A percentile compares a stretch with the other conserved stretches of the same genome.
Conservation (phyloP, 2,329 filamentous ascomycete genomes). For the Pseudogymnoascus sp. region DNA sequence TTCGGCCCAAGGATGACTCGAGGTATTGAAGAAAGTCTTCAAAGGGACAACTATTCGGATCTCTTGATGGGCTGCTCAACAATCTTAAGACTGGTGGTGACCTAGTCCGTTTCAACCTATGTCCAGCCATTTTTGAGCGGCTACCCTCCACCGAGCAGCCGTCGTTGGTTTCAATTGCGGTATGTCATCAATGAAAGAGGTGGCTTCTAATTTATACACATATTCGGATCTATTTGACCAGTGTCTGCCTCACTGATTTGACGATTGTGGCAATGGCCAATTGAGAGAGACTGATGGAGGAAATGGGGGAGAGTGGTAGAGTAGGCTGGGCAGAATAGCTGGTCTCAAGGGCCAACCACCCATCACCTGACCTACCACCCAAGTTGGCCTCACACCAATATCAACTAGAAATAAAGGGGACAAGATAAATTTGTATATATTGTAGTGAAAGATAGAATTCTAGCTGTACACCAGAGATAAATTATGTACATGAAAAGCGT, state of each 20-base stretch:
- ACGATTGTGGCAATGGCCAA: neutral
- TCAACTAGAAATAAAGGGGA: neutral
- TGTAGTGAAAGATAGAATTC: neutral
- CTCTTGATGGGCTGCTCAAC: neutral
- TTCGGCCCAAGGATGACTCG: neutral
- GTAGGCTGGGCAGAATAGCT: neutral
- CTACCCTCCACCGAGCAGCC: neutral
- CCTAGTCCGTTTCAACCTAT: neutral
- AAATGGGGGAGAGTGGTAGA: neutral
- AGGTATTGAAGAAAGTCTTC: slow-evolving; percentile 4
- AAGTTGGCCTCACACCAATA: neutral
- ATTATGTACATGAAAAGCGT: neutral
- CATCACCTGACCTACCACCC: slow-evolving; percentile 1
- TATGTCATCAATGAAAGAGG: neutral
- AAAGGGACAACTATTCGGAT: neutral
- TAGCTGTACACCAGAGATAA: neutral
- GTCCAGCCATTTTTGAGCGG: neutral
- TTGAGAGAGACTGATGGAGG: neutral
- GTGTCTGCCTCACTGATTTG: neutral
- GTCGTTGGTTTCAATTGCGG: neutral
- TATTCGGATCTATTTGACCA: neutral
- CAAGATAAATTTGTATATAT: neutral
- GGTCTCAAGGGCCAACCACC: neutral
- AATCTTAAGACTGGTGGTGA: neutral
- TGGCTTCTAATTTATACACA: neutral